phyloP scores from a whole-genome alignment of 805 yeast genomes.

The Candida oleophila region DNA sequence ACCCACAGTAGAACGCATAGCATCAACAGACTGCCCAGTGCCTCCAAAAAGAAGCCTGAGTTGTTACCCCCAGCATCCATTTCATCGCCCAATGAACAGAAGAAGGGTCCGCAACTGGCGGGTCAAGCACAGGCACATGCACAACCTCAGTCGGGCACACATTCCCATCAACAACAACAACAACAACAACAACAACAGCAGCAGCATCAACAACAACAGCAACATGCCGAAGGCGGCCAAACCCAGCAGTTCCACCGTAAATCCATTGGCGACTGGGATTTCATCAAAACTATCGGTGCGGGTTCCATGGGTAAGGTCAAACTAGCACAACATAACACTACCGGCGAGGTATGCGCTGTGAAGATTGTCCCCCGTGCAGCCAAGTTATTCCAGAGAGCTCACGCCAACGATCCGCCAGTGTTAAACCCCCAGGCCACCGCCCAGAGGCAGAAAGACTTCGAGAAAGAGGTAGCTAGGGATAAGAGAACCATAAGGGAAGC shows the following conservation, averaged over 20 bases:
- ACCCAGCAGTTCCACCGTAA: conserved; percentile 70
- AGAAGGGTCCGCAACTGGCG: not conserved
- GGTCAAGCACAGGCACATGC: not conserved
- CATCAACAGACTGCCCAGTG: conserved; percentile 6
- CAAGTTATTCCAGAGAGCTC: conserved; percentile 69
- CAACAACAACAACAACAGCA: conserved; percentile 6
- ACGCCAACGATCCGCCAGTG: conserved; percentile 67
- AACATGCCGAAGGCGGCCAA: conserved; percentile 12
- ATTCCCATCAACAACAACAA: conserved; percentile 11
- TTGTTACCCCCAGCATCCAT: conserved; percentile 33
- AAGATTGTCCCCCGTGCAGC: conserved; percentile 92
- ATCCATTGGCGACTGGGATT: conserved; percentile 96
- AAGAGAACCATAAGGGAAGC: conserved; percentile 93
- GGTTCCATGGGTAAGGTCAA: conserved; percentile 99
- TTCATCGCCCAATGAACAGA: conserved; percentile 14
- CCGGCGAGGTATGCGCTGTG: conserved; percentile 84
- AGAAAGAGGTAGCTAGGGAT: conserved; percentile 86
- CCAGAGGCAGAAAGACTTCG: conserved; percentile 67
- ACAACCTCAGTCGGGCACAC: not conserved
- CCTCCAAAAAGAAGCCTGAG: conserved; percentile 15
- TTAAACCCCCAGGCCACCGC: conserved; percentile 54
- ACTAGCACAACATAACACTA: conserved; percentile 79
- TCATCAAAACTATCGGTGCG: conserved; percentile 91
- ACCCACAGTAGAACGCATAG: conserved; percentile 7
- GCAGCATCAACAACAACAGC: conserved; percentile 11